Evolutionary conservation across 164 flowering plant species (phyloP).

Genomic region (Stephania cephalantha): DNA sequence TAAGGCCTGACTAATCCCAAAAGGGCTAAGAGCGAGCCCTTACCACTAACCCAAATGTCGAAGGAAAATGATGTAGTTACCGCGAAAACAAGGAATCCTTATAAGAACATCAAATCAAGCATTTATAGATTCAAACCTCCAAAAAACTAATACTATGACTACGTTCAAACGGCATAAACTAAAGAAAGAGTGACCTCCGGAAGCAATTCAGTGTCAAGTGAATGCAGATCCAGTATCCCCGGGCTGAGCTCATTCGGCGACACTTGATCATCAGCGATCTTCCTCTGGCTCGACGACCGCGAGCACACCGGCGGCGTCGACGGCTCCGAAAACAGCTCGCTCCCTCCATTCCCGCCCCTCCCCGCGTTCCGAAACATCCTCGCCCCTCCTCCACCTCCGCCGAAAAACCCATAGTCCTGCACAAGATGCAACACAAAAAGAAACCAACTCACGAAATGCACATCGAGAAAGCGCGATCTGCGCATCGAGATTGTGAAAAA

Average conservation of each 20-base stretch:
- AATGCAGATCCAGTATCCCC: conserved; percentile 90
- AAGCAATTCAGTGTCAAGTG: conserved; percentile 77
- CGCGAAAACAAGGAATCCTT: neutral
- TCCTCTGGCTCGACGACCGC: conserved; percentile 38
- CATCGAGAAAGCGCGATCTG: neutral
- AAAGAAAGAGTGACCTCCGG: conserved; percentile 46
- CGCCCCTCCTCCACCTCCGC: conserved; percentile 38
- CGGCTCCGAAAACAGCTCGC: conserved; percentile 55
- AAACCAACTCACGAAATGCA: conserved; percentile 1
- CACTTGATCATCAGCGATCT: conserved; percentile 39
- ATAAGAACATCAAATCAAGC: neutral
- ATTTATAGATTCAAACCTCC: neutral
- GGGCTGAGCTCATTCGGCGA: conserved; percentile 69
- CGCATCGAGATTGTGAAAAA: neutral
- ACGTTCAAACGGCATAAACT: neutral
- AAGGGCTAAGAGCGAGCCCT: no score
- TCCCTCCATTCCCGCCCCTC: conserved; percentile 44
- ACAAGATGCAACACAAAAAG: conserved; percentile 10
- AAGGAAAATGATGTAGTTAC: neutral
- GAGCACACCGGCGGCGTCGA: conserved; percentile 45
- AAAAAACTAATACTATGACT: neutral
- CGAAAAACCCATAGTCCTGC: conserved; percentile 52
- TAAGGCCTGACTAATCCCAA: no score
- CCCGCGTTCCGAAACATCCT: conserved; percentile 42
- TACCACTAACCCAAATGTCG: no score